A percentile compares a stretch with the other conserved stretches of the same genome.
phyloP scores from a whole-genome alignment of 495 filamentous ascomycete species.

The Neurospora sp. region DNA sequence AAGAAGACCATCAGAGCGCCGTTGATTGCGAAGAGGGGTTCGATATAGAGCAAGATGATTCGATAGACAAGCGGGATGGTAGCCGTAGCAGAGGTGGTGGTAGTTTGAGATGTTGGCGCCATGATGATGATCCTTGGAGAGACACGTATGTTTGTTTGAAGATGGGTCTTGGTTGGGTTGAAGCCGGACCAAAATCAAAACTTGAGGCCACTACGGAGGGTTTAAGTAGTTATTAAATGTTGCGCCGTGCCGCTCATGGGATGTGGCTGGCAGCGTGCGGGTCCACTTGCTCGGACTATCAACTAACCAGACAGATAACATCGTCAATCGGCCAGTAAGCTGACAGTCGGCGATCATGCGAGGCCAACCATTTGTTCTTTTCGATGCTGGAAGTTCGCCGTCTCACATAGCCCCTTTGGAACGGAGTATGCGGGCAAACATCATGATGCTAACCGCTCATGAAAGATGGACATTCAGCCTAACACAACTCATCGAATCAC shows the following conservation, averaged over 20 bases:
- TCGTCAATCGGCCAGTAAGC: background rate
- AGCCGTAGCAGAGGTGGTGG: background rate
- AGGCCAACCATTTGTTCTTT: background rate
- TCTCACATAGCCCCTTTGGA: background rate
- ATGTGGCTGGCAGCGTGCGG: background rate
- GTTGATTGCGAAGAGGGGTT: conserved; percentile 36
- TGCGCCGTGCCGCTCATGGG: background rate
- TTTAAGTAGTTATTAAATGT: background rate
- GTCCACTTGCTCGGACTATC: background rate
- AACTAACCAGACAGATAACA: background rate
- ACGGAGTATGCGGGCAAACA: background rate
- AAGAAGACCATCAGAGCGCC: conserved; percentile 32
- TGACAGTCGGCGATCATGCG: background rate
- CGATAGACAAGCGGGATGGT: conserved; percentile 30
- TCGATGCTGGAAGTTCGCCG: background rate
- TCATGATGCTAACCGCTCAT: background rate
- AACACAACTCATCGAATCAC: background rate
- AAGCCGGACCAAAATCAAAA: background rate
- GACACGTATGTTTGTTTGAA: background rate
- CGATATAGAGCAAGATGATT: conserved; percentile 46
- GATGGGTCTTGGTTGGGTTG: conserved; percentile 1
- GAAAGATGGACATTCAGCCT: background rate
- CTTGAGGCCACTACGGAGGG: background rate
- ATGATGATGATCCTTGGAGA: background rate
- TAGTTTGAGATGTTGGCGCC: background rate